Percentiles rank a stretch among this genome's conserved stretches.
These are phyloP conservation scores for Colletotrichum acutatum DNA, from an alignment of 2,329 filamentous ascomycete genomes.

Conservation along the genomic window DNA sequence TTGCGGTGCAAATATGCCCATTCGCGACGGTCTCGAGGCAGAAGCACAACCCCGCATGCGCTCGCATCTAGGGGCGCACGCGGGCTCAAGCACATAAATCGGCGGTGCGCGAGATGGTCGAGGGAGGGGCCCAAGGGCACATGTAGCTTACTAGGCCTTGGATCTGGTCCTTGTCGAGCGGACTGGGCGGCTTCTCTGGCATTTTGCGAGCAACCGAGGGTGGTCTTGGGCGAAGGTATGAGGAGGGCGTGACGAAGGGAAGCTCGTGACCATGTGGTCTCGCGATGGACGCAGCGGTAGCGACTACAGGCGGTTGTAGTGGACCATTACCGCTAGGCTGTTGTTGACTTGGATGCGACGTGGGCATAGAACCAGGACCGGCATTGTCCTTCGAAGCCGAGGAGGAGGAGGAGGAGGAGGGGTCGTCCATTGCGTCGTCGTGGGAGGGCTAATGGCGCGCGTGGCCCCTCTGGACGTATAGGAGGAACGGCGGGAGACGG, in stretches of 20 bases:
- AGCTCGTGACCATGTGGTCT: slow-evolving; percentile 55
- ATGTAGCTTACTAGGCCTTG: slow-evolving; percentile 75
- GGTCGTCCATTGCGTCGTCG: slow-evolving; percentile 35
- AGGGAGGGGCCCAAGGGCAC: slow-evolving; percentile 9
- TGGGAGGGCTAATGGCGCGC: slow-evolving; percentile 34
- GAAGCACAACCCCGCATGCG: slow-evolving; percentile 31
- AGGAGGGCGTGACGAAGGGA: slow-evolving; percentile 70
- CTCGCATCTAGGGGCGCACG: slow-evolving; percentile 6
- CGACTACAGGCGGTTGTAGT: slow-evolving; percentile 37
- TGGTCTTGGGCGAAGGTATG: slow-evolving; percentile 60
- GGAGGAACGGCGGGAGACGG: slow-evolving; percentile 13
- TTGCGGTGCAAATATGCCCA: slow-evolving; percentile 6
- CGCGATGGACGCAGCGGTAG: slow-evolving; percentile 37
- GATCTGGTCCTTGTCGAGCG: slow-evolving; percentile 80
- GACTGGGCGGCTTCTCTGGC: slow-evolving; percentile 57
- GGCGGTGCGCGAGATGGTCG: slow-evolving; percentile 12
- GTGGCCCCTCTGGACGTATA: slow-evolving; percentile 32
- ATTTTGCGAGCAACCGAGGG: slow-evolving; percentile 35
- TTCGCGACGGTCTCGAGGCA: slow-evolving; percentile 21
- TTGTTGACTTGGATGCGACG: slow-evolving; percentile 31
- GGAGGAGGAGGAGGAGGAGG: slow-evolving; percentile 34
- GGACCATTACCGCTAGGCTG: slow-evolving; percentile 32
- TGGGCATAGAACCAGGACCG: slow-evolving; percentile 32
- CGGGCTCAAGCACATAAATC: slow-evolving; percentile 3
- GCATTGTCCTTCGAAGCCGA: slow-evolving; percentile 34